Evolutionary conservation across 106 monocot genomes (phyloP), one percentile per base, ranked within the genome.

Genomic region (Phalaenopsis equestris): DNA sequence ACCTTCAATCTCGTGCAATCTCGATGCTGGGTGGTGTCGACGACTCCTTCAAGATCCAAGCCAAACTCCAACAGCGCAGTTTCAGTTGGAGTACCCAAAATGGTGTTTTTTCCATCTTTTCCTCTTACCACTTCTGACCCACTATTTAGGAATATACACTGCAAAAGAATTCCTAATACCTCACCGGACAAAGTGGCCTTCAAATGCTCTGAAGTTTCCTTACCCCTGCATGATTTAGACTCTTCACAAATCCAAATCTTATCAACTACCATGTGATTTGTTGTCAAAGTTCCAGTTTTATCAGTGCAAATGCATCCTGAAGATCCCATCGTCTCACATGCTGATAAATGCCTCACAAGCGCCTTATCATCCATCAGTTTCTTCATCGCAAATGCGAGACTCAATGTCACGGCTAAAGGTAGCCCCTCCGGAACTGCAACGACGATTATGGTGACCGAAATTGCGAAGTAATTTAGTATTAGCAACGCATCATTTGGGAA

Each of bases 271-370:
- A 98, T 98, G 75, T 90, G 98, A 84, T 98, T 98, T 70, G 98
- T 94, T 56, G 98, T 98, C 79, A 98, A 72, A 30, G 98, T 98
- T 23, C 98, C 98, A 16, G 98, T 98, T 83, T 98, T 98, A 86
- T 98, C 98, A 11, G 98, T 98, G 79, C 98, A 98, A 76, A 98
- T 98, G 86, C 94, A 92, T 82, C 77, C 85, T 56, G 90, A 82
- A 77, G 98, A 98, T n/a, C 98, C 98, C 98, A 98, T 94, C 38
- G 98, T 98, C 80, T 98, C 98, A 75, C 98, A 98, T 52, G 98
- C 98, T 61, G 98, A 90, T 23, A 98, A 83, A 79, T 98, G 94
- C 52, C 98, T 86, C 14, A 98, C 98, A 68, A 94, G 91, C 41
- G 98, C 92, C 72, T 89, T 92, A 55, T 91, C 91, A 76, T 91